phyloP scores from a whole-genome alignment of 2,329 filamentous ascomycete species.

The Nemania diffusa region DNA sequence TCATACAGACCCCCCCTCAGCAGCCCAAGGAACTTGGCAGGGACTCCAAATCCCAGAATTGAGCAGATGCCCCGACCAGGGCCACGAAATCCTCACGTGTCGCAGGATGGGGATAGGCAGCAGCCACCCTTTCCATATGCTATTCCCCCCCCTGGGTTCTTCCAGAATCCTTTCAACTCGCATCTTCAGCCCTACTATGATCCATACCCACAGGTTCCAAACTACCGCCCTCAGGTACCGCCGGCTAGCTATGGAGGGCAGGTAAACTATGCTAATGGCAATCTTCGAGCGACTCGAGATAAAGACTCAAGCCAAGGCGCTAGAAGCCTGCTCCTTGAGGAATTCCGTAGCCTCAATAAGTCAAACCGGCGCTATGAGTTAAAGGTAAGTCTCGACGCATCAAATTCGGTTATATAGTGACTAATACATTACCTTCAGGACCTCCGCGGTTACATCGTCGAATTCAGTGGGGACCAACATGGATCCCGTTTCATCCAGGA shows the following conservation, averaged over 20 bases:
- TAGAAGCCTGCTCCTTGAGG: constrained; percentile 78
- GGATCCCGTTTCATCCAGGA: constrained; percentile 95
- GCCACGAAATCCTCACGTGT: constrained; percentile 51
- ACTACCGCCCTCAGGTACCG: constrained; percentile 50
- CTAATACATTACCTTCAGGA: constrained; percentile 61
- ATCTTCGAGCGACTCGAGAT: constrained; percentile 59
- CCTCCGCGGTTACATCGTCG: constrained; percentile 86
- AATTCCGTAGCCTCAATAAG: constrained; percentile 81
- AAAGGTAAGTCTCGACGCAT: constrained; percentile 61
- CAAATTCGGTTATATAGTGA: neutral
- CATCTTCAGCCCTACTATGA: constrained; percentile 57
- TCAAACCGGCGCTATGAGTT: constrained; percentile 80
- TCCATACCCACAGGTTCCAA: constrained; percentile 50
- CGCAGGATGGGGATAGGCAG: constrained; percentile 54
- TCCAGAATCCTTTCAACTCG: constrained; percentile 51
- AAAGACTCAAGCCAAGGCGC: constrained; percentile 69
- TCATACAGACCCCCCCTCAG: constrained; percentile 47
- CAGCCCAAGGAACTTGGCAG: constrained; percentile 47
- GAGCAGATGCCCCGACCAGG: constrained; percentile 54
- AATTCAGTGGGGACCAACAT: constrained; percentile 95
- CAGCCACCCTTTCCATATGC: constrained; percentile 49
- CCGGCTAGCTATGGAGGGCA: constrained; percentile 51
- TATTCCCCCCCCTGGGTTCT: constrained; percentile 48
- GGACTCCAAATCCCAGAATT: constrained; percentile 45
- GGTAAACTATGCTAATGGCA: constrained; percentile 45